A percentile compares a stretch with the other conserved stretches of the same genome.
These are phyloP conservation scores for Clavispora santaluciae DNA, from an alignment of 805 yeast species.

Conservation along the genomic window DNA sequence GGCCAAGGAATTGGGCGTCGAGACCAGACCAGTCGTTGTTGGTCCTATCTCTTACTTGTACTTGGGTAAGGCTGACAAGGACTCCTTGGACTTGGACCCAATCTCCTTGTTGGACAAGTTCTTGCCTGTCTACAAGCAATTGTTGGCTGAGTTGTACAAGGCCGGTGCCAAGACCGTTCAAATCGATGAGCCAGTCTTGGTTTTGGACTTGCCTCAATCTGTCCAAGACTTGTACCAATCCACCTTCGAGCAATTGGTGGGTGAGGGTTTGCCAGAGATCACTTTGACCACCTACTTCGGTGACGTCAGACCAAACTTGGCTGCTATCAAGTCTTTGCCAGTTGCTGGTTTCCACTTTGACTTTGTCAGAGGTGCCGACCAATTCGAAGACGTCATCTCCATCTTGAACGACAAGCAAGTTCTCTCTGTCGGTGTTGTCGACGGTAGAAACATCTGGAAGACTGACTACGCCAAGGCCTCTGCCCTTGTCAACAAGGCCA, in stretches of 20 bases:
- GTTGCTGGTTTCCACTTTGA: constrained; percentile 96
- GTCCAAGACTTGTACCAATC: constrained; percentile 83
- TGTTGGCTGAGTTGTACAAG: constrained; percentile 77
- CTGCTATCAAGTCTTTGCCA: constrained; percentile 83
- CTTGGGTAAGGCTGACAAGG: constrained; percentile 98
- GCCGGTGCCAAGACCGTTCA: constrained; percentile 97
- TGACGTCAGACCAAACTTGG: constrained; percentile 95
- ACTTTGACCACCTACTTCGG: constrained; percentile 93
- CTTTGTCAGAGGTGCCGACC: constrained; percentile 94
- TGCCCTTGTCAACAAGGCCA: constrained; percentile 74
- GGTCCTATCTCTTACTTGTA: constrained; percentile 95
- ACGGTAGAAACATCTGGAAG: constrained; percentile 99
- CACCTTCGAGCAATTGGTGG: constrained; percentile 74
- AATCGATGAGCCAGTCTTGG: constrained; percentile 96
- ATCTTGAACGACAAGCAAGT: constrained; percentile 66
- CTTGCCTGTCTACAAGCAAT: constrained; percentile 88
- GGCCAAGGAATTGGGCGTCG: constrained; percentile 94
- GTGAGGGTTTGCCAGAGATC: constrained; percentile 68
- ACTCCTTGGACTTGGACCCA: constrained; percentile 92
- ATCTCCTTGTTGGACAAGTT: constrained; percentile 82
- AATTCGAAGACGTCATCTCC: constrained; percentile 75
- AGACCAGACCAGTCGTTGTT: constrained; percentile 94
- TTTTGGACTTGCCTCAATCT: constrained; percentile 82
- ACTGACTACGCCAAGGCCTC: constrained; percentile 87
- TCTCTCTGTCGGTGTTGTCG: constrained; percentile 94